Evolutionary conservation across 768 basidiomycete species (phyloP), one percentile per base, ranked within the genome.

Genomic region (Kwoniella sp.): DNA sequence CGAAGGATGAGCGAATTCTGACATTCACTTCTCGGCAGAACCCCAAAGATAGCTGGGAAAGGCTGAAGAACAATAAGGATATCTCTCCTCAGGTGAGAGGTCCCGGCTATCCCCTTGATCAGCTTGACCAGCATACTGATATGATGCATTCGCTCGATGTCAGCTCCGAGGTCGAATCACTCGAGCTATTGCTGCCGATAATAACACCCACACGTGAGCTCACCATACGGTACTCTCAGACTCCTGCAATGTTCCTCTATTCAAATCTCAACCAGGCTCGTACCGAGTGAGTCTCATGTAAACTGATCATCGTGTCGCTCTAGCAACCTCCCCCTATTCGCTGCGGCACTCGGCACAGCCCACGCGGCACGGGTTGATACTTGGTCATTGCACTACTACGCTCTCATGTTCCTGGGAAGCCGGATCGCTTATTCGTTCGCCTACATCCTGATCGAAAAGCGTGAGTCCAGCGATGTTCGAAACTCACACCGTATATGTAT

Each of bases 311-410:
- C 33, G 5, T 26, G 2, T 36, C 8, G 15, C 37, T 19, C 7
- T 24, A 69, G 71, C 22, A 70, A 70, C 46, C 54, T 71, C 1
- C 53, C 65, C 25, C 55, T 74, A 10, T 71, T 71, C 37, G 73
- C 70, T 37, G 70, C 65, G 9, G 68, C 67, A 8, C 48, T 74
- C 12, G 67, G 52, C 48, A 68, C 65, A 13, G 73, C 59, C 9
- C 72, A 72, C 47, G 63, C 58, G 22, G 73, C 73, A 15, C 64
- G 57, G 19, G 62, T 75, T 19, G 58, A 60, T 26, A 46, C 54
- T n/a, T 26, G 29, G 1, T 47, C 63, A 21, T 53, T 74, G 4
- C 65, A 74, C 50, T 52, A 54, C 33, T 59, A 57, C 29, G 67
- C 72, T 1, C 55, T 26, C 1, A 44, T 53, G 8, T 74, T 53